Base-by-base conservation (phyloP, 1,284 basidiomycete species). In the Grifola frondosa region DNA sequence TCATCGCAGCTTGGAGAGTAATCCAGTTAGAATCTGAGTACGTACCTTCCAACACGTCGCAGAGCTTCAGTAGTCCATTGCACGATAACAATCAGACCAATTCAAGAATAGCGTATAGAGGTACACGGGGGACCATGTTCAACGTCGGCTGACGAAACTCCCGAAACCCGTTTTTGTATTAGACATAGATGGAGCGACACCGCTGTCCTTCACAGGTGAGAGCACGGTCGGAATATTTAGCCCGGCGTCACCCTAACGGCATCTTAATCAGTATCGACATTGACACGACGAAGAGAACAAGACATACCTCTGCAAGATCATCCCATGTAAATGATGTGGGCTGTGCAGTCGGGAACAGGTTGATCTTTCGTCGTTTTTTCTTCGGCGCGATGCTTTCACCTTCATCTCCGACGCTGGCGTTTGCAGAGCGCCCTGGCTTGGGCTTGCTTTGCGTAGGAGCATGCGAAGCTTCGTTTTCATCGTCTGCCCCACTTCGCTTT, bases 321-420 rank as follows among this genome's bases (percentile, higher is more conserved):
- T 63, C 59, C 70, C 71, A 74, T 35, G 67, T 58, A 44, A 78
- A 71, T 12, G 69, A 61, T n/a, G 59, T 43, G 1, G 70, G 58
- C 45, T 71, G 67, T 39, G 69, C 60, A 28, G 62, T 49, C 5
- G 66, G 63, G 54, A 81, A 81, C 19, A 84, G 53, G 48, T 77
- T 80, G 49, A 85, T 76, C 61, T 77, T 81, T 53, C 78, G 71
- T 50, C 76, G 79, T 62, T 78, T 84, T 66, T 80, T 84, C 65
- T 73, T 75, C 8, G 64, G 69, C 16, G 40, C 57, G 7, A 46
- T 44, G 20, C 56, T 62, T 8, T 50, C 52, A 6, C 24, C 49
- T 4, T 23, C 44, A 7, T 26, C 33, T 3, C 26, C 38, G 10
- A 22, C 42, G 28, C 33, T 42, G 9, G 39, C 39, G 20, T 48